Evolutionary conservation across 768 basidiomycete genomes (phyloP), one percentile per base, ranked within the genome.

Genomic region (Mycena epipterygia): DNA sequence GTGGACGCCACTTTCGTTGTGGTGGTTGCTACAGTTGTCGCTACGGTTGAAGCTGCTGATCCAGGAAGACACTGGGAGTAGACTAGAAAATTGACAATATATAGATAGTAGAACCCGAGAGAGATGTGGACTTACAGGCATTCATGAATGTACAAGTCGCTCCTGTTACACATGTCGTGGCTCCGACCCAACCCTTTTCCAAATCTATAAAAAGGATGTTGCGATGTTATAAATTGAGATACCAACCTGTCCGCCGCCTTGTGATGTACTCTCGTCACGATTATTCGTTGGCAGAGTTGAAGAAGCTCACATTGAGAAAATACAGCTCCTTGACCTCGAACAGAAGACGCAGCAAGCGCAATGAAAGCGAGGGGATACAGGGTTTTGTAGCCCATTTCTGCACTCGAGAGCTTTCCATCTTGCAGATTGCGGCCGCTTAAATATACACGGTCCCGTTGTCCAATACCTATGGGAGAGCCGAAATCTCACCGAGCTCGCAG

Each of bases 41-140:
- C 30, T 6, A 17, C 37, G 3, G 42, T 56, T 19, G 53, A 56
- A 13, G 33, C 57, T 13, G 75, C 64, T 14, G 73, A 68, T 23
- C 77, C 76, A 16, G 81, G 81, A 7, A 81, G 17, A 68, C 82
- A 83, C 73, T 83, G 81, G 12, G 79, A 81, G 59, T 79, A 83
- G 66, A 73, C 81, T 82, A 39, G 21, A 48, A 39, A 13, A 12
- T 42, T n/a, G 7, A 13, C 41, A 23, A 52, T 23, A 30, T 25
- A 55, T 14, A 13, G 8, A 35, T 2, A 23, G 27, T 48, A 25
- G 4, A n/a, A 21, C 33, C 5, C n/a, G 19, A 71, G 67, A 27
- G 59, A 39, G 19, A 35, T 17, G 29, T 13, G 6, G 35, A 67
- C 81, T 52, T 63, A 82, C 82, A 82, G 33, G 71, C 68, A 64